These are phyloP conservation scores for Ceratobasidium sp. DNA, from an alignment of 1,284 basidiomycete genomes.

Conservation along the genomic window DNA sequence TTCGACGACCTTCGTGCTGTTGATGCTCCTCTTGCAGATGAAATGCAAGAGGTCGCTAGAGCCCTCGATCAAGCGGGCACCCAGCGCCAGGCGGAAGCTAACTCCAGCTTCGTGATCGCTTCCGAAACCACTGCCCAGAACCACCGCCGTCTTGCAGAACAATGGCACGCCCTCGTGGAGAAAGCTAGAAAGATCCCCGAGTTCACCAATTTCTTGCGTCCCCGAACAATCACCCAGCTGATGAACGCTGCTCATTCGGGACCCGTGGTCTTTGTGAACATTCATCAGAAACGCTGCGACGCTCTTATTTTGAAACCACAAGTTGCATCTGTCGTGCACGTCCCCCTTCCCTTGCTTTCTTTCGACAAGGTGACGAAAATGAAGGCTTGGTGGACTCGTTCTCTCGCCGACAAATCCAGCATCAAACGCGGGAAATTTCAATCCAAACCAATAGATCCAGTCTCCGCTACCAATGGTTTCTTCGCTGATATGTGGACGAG, in stretches of 20 bases:
- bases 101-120: not conserved
- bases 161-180: not conserved
- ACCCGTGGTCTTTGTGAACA: not conserved
- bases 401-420: not conserved
- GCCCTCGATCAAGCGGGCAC: slow-evolving; percentile 49
- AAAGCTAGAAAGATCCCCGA: not conserved
- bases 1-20: slow-evolving; percentile 51
- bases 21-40: not conserved
- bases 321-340: not conserved
- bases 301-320: not conserved
- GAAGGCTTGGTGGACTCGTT: not conserved
- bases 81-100: not conserved
- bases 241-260: not conserved
- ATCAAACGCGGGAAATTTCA: too few species aligned
- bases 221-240: not conserved
- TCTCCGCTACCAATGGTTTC: not conserved
- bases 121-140: not conserved
- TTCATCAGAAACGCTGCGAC: slow-evolving; percentile 1
- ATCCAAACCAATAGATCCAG: not conserved
- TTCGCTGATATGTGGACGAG: not conserved
- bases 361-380: too few species aligned
- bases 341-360: not conserved
- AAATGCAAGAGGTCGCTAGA: slow-evolving; percentile 11
- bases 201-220: not conserved
- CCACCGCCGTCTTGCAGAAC: not conserved